These are phyloP conservation scores for Acanthamoeba divionensis DNA, from an alignment of 208 protist genomes.

Conservation along the genomic window DNA sequence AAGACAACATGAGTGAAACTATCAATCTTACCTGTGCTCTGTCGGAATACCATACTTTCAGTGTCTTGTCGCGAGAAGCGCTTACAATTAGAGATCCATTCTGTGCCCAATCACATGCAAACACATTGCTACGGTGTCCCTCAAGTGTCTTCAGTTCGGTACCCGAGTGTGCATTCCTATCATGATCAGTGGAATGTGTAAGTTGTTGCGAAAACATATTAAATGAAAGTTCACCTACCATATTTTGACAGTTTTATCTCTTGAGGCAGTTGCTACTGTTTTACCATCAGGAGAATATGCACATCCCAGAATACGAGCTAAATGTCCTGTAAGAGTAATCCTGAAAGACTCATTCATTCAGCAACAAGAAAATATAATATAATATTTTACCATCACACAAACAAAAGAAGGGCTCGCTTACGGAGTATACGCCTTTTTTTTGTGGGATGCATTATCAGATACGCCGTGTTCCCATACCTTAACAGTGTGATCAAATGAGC, in stretches of 20 bases:
- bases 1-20: neutral
- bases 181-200: constrained; percentile 54
- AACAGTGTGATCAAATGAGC: constrained; percentile 47
- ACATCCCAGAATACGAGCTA: neutral
- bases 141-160: constrained; percentile 13
- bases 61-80: constrained; percentile 34
- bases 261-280: constrained; percentile 14
- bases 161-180: constrained; percentile 33
- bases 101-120: constrained; percentile 31
- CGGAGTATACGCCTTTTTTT: neutral
- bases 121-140: constrained; percentile 51
- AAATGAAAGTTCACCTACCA: constrained; percentile 59
- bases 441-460: neutral
- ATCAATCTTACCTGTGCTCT: neutral
- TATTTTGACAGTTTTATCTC: constrained; percentile 53
- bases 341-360: neutral
- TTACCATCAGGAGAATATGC: neutral
- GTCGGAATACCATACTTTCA: constrained; percentile 71
- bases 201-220: neutral
- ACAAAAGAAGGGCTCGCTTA: no score
- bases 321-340: constrained; percentile 30
- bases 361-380: no score
- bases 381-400: no score
- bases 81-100: constrained; percentile 58
- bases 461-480: neutral